Conservation (phyloP, 2,329 filamentous ascomycete genomes). For the Venturia aucupariae region DNA sequence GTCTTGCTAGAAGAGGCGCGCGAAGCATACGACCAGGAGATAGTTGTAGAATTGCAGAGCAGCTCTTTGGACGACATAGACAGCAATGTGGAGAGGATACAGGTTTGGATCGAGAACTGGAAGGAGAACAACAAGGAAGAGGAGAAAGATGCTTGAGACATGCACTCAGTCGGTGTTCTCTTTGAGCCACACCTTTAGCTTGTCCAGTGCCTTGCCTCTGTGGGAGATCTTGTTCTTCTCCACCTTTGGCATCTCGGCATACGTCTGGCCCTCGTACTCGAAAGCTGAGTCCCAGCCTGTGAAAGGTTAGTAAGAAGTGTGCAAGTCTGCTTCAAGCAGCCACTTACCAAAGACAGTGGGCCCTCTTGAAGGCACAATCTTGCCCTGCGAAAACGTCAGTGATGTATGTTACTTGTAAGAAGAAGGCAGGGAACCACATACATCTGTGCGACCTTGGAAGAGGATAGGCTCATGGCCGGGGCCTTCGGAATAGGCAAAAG, state of each 20-base stretch:
- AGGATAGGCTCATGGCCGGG: constrained; percentile 75
- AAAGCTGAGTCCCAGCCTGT: constrained; percentile 94
- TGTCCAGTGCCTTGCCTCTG: constrained; percentile 74
- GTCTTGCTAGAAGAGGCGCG: constrained; percentile 83
- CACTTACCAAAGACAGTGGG: constrained; percentile 69
- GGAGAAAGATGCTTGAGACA: constrained; percentile 19
- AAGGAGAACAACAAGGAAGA: constrained; percentile 51
- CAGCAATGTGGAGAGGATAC: constrained; percentile 73
- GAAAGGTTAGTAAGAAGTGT: constrained; percentile 15
- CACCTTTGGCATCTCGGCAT: constrained; percentile 87
- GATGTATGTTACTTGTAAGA: not conserved
- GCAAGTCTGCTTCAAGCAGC: not conserved
- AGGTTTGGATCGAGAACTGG: constrained; percentile 77
- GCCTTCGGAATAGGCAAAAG: constrained; percentile 83
- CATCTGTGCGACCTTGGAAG: constrained; percentile 83
- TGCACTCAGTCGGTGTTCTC: constrained; percentile 23
- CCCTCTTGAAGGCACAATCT: constrained; percentile 77
- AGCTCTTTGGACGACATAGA: constrained; percentile 80
- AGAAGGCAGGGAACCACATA: constrained; percentile 32
- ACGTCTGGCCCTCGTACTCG: constrained; percentile 84
- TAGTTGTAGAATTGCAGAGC: constrained; percentile 82
- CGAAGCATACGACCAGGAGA: constrained; percentile 76
- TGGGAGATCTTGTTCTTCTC: constrained; percentile 92
- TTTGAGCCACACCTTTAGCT: constrained; percentile 74
- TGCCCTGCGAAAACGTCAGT: constrained; percentile 42